Evolutionary conservation across 305 asterid genomes (phyloP).

Genomic region (Fraxinus sp.): DNA sequence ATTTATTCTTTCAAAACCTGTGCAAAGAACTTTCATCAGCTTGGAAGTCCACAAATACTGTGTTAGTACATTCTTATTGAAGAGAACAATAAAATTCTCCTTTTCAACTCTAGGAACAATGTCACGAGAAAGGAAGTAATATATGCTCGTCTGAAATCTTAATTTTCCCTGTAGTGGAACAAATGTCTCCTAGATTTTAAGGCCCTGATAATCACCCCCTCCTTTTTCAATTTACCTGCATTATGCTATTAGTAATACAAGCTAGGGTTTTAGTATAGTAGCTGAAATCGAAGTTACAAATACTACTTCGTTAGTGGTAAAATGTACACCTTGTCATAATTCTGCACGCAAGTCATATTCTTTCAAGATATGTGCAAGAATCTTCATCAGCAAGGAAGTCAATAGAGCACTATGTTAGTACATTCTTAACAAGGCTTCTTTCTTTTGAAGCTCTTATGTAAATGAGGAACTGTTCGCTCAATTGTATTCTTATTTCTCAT

Average conservation of each 20-base stretch:
- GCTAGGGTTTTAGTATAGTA: not conserved
- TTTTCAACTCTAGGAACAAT: not conserved
- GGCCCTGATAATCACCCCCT: not conserved
- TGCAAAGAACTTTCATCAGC: not conserved
- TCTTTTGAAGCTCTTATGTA: not conserved
- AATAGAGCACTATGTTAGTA: not conserved
- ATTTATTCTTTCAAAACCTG: not conserved
- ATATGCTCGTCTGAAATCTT: conserved; percentile 14
- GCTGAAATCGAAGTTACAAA: not conserved
- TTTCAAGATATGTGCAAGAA: not conserved
- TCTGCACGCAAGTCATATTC: not conserved
- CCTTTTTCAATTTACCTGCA: not conserved
- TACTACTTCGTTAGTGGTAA: not conserved
- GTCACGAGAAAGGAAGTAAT: not conserved
- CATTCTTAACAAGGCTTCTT: not conserved
- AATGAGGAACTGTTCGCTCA: not conserved
- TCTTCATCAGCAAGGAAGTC: not conserved
- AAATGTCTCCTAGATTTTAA: not conserved
- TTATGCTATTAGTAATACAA: not conserved
- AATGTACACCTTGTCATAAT: not conserved
- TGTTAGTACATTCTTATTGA: not conserved
- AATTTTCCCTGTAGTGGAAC: not conserved
- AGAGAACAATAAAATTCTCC: not conserved
- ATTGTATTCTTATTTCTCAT: conserved; percentile 8
- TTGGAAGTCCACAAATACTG: not conserved